Base-by-base conservation (phyloP, 306 rosid species). In the Neltuma alba region DNA sequence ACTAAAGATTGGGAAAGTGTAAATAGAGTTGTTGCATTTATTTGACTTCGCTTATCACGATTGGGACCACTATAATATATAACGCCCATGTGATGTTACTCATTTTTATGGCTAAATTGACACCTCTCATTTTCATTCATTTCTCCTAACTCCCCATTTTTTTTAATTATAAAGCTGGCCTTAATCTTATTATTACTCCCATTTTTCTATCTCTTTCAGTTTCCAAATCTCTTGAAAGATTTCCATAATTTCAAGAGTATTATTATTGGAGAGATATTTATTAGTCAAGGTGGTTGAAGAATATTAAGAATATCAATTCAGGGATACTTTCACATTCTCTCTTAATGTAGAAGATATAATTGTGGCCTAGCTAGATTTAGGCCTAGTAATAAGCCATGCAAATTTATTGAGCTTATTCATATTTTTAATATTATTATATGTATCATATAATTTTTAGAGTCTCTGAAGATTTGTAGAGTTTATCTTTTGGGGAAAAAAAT, bases 1-100 rank as follows among this genome's bases (percentile, higher is more conserved):
- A 87, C 70, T 76, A 41, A 28, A 9, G 20, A 48, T 76, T 45
- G 67, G 81, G 72, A 83, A 75, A 25, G 70, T 82, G 81, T 62
- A 14, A 16, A 3, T 8, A 31, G 85, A 70, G 81, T 74, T 64
- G 82, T 79, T 77, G 60, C 23, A n/a, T 63, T 70, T 70, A 8
- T 44, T 82, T 87, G 60, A 83, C 85, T 77, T 5, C 20, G 23
- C 15, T 10, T 57, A 57, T 57, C 63, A 2, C 4, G 10, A 10
- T 23, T 23, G 63, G 63, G 54, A 41, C 79, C 70, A 41, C 79
- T 52, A 37, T 25, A 57, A 54, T 47, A 57, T 10, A 27, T 4
- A 9, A 9, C 6, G 14, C 6, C 25, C 34, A 64, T 58, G 61
- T 57, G 41, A 66, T 41, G 63, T 57, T 57, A 0, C 14, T 54